Evolutionary conservation across 1,139 yeast species (phyloP), one percentile per base, ranked within the genome.

Genomic region (Debaryomycetaceae sp.): DNA sequence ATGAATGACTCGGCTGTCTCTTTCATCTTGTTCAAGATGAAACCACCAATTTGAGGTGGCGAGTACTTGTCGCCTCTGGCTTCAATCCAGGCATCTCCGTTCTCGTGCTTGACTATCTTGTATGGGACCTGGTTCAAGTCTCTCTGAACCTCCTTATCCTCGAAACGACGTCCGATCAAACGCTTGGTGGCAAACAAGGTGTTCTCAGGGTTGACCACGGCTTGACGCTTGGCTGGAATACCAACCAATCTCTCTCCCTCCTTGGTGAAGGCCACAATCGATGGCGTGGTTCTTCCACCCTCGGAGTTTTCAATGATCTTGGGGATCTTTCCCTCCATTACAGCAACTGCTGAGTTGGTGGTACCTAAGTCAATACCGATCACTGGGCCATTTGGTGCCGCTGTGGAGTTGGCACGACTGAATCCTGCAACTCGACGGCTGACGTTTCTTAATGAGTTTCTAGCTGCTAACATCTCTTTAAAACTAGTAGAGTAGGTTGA

Each of bases 361-460:
- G 98, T 93, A 77, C 99, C 99, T 69, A 93, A 81, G 77, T 93
- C 99, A 66, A 93, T 91, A 80, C 99, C 99, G 64, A 93, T 91
- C 49, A 93, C 98, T 60, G 91, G 80, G 47, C 90, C 90, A 59
- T 74, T 74, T 59, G 66, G 85, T 62, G 74, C 78, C 67, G 69
- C 72, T 47, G 77, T 72, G 44, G 79, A 71, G 66, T 78, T 76
- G 69, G 70, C 71, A 76, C 85, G 82, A 57, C 73, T 67, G 52
- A 71, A 65, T 41, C 63, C 57, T 49, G 75, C 74, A 57, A 73
- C 66, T 62, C 75, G 77, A 56, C 73, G 69, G 47, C 71, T 58
- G 58, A 68, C 62, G 63, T 63, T 66, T 58, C 67, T 69, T 51
- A 69, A 53, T 44, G 75, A 65, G 58, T 64, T 70, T 68, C 74